Evolutionary conservation across 192 early-diverging fungal species (phyloP).

Genomic region (Powellomyces hirtus): DNA sequence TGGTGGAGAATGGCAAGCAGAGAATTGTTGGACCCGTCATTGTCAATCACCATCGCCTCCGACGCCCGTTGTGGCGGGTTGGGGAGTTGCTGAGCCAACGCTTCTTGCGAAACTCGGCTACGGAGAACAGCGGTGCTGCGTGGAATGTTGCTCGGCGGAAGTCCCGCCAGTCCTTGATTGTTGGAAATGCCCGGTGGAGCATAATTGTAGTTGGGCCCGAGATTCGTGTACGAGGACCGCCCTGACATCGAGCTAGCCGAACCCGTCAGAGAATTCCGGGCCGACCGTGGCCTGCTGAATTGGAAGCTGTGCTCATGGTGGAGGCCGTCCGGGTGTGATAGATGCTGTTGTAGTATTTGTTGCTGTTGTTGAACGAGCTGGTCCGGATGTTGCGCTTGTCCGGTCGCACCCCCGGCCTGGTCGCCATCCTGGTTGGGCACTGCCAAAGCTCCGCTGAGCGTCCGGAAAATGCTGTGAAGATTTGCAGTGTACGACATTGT

Average conservation of each 20-base stretch:
- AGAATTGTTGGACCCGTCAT: background rate
- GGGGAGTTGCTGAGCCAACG: too few species aligned
- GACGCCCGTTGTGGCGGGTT: too few species aligned
- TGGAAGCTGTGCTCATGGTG: background rate
- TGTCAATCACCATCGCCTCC: slow-evolving; percentile 1
- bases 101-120: background rate
- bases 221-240: background rate
- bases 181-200: background rate
- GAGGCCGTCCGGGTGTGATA: background rate
- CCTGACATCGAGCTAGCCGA: background rate
- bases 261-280: background rate
- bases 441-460: slow-evolving; percentile 20
- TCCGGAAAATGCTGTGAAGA: slow-evolving; percentile 27
- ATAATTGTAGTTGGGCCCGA: background rate
- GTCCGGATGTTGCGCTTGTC: background rate
- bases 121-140: background rate
- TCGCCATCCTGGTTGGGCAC: slow-evolving; percentile 8
- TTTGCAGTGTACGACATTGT: slow-evolving; percentile 23
- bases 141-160: background rate
- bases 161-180: too few species aligned
- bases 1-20: background rate
- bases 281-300: background rate
- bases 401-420: background rate
- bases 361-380: background rate
- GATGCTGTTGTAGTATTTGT: slow-evolving; percentile 5